phyloP scores from a whole-genome alignment of 2,329 filamentous ascomycete species.

The Aureobasidium leucospermi region DNA sequence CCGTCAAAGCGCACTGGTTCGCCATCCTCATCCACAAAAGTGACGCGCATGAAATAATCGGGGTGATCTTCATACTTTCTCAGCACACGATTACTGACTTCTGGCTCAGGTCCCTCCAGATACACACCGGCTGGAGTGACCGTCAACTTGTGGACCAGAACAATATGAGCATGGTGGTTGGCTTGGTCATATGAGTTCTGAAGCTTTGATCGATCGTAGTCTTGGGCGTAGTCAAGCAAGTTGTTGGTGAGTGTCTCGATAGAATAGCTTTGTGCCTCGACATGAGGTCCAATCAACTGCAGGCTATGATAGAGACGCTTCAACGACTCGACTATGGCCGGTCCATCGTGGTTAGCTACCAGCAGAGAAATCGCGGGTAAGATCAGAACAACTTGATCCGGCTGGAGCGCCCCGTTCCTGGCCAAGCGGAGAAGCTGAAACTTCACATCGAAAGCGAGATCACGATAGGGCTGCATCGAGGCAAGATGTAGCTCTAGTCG shows the following conservation, averaged over 20 bases:
- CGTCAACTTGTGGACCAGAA: conserved; percentile 28
- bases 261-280: conserved; percentile 37
- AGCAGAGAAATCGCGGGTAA: conserved; percentile 36
- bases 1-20: conserved; percentile 54
- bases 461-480: conserved; percentile 22
- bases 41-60: conserved; percentile 61
- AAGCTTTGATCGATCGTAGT: conserved; percentile 22
- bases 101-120: conserved; percentile 44
- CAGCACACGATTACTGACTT: conserved; percentile 63
- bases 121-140: conserved; percentile 35
- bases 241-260: conserved; percentile 34
- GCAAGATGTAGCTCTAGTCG: conserved; percentile 30
- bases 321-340: conserved; percentile 39
- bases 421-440: conserved; percentile 60
- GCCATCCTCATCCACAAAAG: conserved; percentile 68
- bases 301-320: conserved; percentile 47
- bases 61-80: conserved; percentile 55
- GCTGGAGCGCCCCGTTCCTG: conserved; percentile 55
- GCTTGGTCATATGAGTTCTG: conserved; percentile 27
- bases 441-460: conserved; percentile 46
- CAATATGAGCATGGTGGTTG: conserved; percentile 27
- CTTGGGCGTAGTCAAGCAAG: conserved; percentile 36
- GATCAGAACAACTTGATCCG: conserved; percentile 43
- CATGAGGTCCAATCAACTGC: conserved; percentile 47
- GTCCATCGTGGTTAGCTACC: conserved; percentile 21